Conservation (phyloP, 2,329 filamentous ascomycete species). For the Diaporthe velutina region DNA sequence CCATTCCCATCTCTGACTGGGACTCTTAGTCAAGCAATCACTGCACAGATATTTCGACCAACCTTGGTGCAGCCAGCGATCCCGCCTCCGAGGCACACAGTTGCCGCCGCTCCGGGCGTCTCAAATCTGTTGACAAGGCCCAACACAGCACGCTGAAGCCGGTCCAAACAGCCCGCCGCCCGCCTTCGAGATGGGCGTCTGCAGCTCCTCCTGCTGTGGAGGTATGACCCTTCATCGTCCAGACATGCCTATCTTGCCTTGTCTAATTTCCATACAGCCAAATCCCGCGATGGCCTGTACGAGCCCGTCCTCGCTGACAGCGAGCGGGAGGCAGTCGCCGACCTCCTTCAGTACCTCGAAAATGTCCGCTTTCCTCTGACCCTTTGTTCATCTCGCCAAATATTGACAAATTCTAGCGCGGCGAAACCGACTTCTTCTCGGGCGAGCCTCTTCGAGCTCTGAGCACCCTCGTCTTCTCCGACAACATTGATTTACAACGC, state of each 20-base stretch:
- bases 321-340: conserved; percentile 96
- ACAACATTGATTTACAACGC: conserved; percentile 97
- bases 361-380: conserved; percentile 73
- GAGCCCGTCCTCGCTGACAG: conserved; percentile 93
- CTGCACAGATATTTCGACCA: conserved; percentile 8
- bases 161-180: conserved; percentile 34
- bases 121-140: conserved; percentile 31
- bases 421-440: conserved; percentile 98
- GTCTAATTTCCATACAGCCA: conserved; percentile 62
- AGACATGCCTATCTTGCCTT: conserved; percentile 31
- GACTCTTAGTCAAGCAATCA: conserved; percentile 7
- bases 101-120: conserved; percentile 34
- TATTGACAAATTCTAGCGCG: conserved; percentile 72
- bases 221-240: conserved; percentile 49
- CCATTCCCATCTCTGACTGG: conserved; percentile 32
- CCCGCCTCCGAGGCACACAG: conserved; percentile 36
- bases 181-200: conserved; percentile 68
- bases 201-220: conserved; percentile 74
- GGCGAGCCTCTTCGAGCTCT: conserved; percentile 94
- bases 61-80: conserved; percentile 27
- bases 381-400: conserved; percentile 8
- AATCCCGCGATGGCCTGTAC: conserved; percentile 84
- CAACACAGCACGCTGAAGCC: conserved; percentile 34
- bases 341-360: conserved; percentile 94
- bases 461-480: conserved; percentile 96